A percentile compares a stretch with the other conserved stretches of the same genome.
These are phyloP conservation scores for Dorcoceras hygrometricum DNA, from an alignment of 257 asterid species.

Conservation along the genomic window DNA sequence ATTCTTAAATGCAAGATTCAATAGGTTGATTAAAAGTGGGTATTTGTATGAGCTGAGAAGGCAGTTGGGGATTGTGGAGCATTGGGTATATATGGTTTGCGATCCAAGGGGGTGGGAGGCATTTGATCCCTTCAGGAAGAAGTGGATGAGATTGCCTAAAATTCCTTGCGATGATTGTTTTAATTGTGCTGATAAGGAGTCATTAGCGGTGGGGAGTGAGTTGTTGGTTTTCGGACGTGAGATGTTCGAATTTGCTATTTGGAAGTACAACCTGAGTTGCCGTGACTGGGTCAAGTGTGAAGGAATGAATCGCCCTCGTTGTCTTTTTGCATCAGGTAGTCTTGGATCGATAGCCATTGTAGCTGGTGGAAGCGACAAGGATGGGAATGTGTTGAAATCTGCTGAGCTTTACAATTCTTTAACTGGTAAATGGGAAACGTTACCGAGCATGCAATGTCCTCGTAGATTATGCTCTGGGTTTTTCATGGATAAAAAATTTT, in stretches of 20 bases:
- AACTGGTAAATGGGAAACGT: slow-evolving; percentile 67
- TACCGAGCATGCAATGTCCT: slow-evolving; percentile 83
- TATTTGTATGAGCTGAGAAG: slow-evolving; percentile 69
- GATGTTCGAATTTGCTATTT: slow-evolving; percentile 70
- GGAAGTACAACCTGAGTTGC: slow-evolving; percentile 62
- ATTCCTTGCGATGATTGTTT: slow-evolving; percentile 89
- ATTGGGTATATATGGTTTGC: slow-evolving; percentile 89
- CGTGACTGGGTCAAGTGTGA: slow-evolving; percentile 65
- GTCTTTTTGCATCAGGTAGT: slow-evolving; percentile 75
- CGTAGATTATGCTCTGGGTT: slow-evolving; percentile 81
- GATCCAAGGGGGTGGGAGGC: slow-evolving; percentile 98
- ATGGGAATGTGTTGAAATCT: slow-evolving; percentile 65
- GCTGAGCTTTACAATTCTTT: slow-evolving; percentile 75
- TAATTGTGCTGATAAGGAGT: slow-evolving; percentile 76
- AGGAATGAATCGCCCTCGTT: slow-evolving; percentile 72
- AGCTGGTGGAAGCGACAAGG: slow-evolving; percentile 80
- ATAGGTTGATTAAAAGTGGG: slow-evolving; percentile 53
- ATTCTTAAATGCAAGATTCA: slow-evolving; percentile 54
- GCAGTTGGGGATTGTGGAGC: slow-evolving; percentile 61
- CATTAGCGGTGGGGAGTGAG: slow-evolving; percentile 74
- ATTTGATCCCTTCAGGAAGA: slow-evolving; percentile 64
- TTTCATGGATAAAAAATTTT: slow-evolving; percentile 76
- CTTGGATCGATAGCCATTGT: slow-evolving; percentile 64
- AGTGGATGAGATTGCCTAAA: slow-evolving; percentile 74
- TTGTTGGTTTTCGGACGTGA: slow-evolving; percentile 85